These are phyloP conservation scores for Panaeolus cyanescens DNA, from an alignment of 768 basidiomycete genomes.

Conservation along the genomic window DNA sequence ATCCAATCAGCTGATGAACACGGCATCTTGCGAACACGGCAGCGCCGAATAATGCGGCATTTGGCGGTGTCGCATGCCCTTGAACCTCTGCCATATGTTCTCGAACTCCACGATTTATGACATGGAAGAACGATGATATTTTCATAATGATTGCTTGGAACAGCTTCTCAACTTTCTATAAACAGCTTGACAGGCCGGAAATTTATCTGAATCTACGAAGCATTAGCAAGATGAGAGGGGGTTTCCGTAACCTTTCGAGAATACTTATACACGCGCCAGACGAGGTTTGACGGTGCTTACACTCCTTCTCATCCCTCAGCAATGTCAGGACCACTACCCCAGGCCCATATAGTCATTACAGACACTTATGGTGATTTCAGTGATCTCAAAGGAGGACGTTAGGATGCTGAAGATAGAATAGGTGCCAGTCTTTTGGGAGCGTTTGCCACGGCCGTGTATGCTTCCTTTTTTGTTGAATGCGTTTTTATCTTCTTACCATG, in stretches of 20 bases:
- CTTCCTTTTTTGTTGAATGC: constrained; percentile 4
- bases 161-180: background rate
- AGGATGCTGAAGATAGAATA: constrained; percentile 4
- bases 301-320: background rate
- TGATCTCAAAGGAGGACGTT: background rate
- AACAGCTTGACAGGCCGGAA: background rate
- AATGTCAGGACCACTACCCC: background rate
- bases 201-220: background rate
- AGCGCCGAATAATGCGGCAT: background rate
- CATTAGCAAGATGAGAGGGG: background rate
- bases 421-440: constrained; percentile 29
- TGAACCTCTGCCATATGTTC: background rate
- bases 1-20: no score
- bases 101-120: background rate
- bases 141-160: background rate
- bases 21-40: no score
- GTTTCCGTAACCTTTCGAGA: background rate
- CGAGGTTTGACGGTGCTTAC: background rate
- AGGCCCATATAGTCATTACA: constrained; percentile 11
- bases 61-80: background rate
- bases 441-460: constrained; percentile 33
- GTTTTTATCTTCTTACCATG: background rate
- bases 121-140: background rate
- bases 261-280: background rate
- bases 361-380: constrained; percentile 22